Evolutionary conservation across 495 filamentous ascomycete genomes (phyloP).

Genomic region (Penicillium daleae): DNA sequence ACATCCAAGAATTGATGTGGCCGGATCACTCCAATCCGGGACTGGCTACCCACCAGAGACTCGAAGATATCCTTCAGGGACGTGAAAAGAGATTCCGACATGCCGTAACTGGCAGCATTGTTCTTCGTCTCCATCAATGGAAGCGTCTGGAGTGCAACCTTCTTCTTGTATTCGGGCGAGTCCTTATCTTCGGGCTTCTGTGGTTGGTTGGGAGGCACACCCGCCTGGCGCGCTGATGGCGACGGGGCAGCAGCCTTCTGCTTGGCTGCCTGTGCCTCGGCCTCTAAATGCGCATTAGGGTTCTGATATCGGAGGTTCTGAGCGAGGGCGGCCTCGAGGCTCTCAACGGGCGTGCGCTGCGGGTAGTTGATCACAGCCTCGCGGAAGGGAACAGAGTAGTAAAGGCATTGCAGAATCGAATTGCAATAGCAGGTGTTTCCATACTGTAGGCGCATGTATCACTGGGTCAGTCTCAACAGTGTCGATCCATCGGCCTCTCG

Average conservation of each 20-base stretch:
- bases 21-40: slow-evolving; percentile 87
- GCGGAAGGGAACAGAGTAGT: slow-evolving; percentile 93
- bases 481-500: background rate
- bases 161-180: slow-evolving; percentile 95
- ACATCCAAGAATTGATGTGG: slow-evolving; percentile 93
- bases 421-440: slow-evolving; percentile 99
- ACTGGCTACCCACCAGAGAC: slow-evolving; percentile 78
- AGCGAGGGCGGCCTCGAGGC: slow-evolving; percentile 50
- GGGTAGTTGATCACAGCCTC: slow-evolving; percentile 95
- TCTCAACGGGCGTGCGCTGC: slow-evolving; percentile 60
- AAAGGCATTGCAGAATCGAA: slow-evolving; percentile 95
- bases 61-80: slow-evolving; percentile 96
- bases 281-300: slow-evolving; percentile 43
- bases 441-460: slow-evolving; percentile 58
- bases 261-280: slow-evolving; percentile 49
- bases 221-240: slow-evolving; percentile 49
- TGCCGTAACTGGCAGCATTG: slow-evolving; percentile 79
- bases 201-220: slow-evolving; percentile 54
- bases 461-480: background rate
- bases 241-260: slow-evolving; percentile 41
- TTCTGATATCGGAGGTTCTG: slow-evolving; percentile 53
- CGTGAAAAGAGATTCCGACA: slow-evolving; percentile 93
- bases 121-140: slow-evolving; percentile 83
- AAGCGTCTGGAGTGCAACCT: slow-evolving; percentile 82
- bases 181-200: slow-evolving; percentile 81